These are phyloP conservation scores for Mycena olivaceomarginata DNA, from an alignment of 768 basidiomycete species.

Conservation along the genomic window DNA sequence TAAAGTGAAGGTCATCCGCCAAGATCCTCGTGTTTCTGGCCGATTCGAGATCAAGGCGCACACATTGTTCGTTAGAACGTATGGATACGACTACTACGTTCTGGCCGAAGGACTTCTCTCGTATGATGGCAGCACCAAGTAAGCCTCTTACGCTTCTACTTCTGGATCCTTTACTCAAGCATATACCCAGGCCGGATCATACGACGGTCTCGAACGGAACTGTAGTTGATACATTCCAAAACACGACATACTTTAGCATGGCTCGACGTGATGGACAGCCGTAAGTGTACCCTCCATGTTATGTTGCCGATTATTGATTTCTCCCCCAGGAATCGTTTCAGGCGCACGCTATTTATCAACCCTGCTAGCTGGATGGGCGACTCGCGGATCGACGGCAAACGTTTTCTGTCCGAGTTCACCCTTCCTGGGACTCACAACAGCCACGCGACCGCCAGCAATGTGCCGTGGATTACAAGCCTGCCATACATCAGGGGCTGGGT, in stretches of 20 bases:
- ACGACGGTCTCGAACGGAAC: neutral
- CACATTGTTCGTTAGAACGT: neutral
- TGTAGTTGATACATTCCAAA: neutral
- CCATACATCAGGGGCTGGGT: neutral
- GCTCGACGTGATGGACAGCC: neutral
- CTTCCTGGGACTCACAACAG: conserved; percentile 1
- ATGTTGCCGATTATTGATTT: neutral
- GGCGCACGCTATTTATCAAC: neutral
- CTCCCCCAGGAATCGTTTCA: neutral
- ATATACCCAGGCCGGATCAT: neutral
- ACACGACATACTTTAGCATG: neutral
- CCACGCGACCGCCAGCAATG: neutral
- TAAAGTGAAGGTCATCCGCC: conserved; percentile 1
- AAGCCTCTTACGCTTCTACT: neutral
- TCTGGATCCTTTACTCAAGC: neutral
- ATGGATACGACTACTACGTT: conserved; percentile 5
- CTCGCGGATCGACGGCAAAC: neutral
- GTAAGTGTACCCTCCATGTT: conserved; percentile 1
- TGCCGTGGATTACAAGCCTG: neutral
- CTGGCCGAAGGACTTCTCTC: conserved; percentile 6
- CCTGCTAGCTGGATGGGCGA: conserved; percentile 1
- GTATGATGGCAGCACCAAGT: neutral
- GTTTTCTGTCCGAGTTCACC: neutral
- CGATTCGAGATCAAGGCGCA: neutral
- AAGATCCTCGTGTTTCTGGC: neutral